Base-by-base conservation (phyloP, 805 yeast genomes). In the Teunomyces tritomae region DNA sequence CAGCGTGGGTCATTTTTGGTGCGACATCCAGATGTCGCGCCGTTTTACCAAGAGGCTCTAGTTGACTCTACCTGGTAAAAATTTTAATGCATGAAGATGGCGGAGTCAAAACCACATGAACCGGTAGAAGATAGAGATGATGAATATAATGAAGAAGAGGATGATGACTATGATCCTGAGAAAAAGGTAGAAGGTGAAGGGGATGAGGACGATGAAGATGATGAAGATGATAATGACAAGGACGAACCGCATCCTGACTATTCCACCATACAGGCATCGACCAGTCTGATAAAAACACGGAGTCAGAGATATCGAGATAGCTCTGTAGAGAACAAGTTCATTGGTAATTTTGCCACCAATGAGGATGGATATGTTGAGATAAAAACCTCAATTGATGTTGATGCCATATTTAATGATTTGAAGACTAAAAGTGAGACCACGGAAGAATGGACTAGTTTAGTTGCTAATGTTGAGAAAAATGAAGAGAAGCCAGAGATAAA, bases 241-340 rank as follows among this genome's bases (percentile, higher is more conserved):
- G 71, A 61, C 20, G 36, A 54, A 32, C 42, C 39, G 30, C 52
- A 37, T 1, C 67, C 68, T 0, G 71, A 71, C 42, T 85, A 85
- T 59, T 70, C 78, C 5, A 65, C 66, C 3, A 78, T 85, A 5
- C 87, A 81, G 51, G 80, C 58, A 57, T 73, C 40, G 58, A 70
- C 59, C 10, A 85, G 89, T 0, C 74, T 84, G 46, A 77, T 88
- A 30, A 80, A 81, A 57, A 88, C 96, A 0, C 73, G 96, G 54
- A 74, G 79, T 17, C 92, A 84, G 53, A 64, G 86, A 41, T 67
- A 65, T 27, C 50, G 68, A 17, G 87, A 82, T 14, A 47, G 47
- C 24, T 26, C 29, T 2, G 44, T 29, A 11, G 14, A 13, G 39
- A 42, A 39, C 35, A 47, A 44, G 35, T 45, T 39, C 14, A 46